Base-by-base conservation (phyloP, 2,329 filamentous ascomycete species). In the Pseudopyricularia javanii region DNA sequence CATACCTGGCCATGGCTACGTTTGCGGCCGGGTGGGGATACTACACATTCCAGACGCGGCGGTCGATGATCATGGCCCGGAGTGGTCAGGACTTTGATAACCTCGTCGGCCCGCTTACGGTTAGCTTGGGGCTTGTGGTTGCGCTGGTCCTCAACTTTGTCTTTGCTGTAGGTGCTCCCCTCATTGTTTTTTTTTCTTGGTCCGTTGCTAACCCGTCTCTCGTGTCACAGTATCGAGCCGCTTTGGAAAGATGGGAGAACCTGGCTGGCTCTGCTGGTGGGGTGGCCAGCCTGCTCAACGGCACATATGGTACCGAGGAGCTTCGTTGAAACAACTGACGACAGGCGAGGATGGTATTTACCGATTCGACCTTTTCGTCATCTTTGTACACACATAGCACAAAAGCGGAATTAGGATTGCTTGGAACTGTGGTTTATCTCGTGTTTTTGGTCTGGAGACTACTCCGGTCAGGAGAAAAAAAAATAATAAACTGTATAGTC, bases 61-160 rank as follows among this genome's bases (percentile, higher is more conserved):
- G 85, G 55, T 77, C 73, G 52, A 82, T 97, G 76, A 98, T 98
- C 63, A 68, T 85, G 37, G 81, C 88, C 66, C 75, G 93, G 58
- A 95, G 89, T 62, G 90, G 89, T 9, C 91, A 86, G 67, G 91
- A 97, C 61, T 94, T 98, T 67, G 91, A 98, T 67, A 93, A 90
- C 60, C 73, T 91, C 62, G 68, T 88, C 55, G 93, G 93, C 0
- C 93, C 93, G 1, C 69, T 96, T 53, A 76, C 94, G 8, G 84
- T 97, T 45, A 93, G 88, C 62, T 68, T 85, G 35, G 87, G 90
- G 3, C 66, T 98, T 64, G 84, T 88, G 57, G 63, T 85, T 50
- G 90, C 91, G 7, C 68, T 98, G 63, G 74, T 89, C 55, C 65
- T 95, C 60, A 98, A 98, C 66, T 95, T 97, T 71, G 79, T 78